phyloP scores from a whole-genome alignment of 345 rosid genomes.

The Eutrema heterophyllum region DNA sequence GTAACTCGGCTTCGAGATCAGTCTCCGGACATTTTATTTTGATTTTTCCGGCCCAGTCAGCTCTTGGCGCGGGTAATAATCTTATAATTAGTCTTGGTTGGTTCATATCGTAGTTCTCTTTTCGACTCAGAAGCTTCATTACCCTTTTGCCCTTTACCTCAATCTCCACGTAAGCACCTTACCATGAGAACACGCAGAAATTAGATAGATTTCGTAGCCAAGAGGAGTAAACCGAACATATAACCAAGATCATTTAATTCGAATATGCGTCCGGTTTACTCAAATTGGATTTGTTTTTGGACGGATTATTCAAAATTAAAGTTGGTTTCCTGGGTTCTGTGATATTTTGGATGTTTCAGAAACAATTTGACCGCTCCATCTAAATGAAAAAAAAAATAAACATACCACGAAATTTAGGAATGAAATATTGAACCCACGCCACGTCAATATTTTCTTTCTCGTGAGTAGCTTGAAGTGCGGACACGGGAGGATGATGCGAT shows the following conservation, averaged over 20 bases:
- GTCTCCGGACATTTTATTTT: constrained; percentile 53
- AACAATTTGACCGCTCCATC: background rate
- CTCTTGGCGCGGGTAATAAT: constrained; percentile 49
- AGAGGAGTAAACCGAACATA: background rate
- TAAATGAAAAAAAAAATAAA: background rate
- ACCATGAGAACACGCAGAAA: background rate
- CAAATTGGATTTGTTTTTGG: background rate
- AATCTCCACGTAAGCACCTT: constrained; percentile 63
- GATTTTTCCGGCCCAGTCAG: constrained; percentile 62
- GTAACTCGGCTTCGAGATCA: constrained; percentile 60
- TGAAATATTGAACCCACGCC: constrained; percentile 51
- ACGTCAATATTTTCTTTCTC: constrained; percentile 53
- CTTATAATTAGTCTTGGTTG: constrained; percentile 52
- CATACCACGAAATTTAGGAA: constrained; percentile 64
- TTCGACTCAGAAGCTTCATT: constrained; percentile 46
- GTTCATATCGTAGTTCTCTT: constrained; percentile 73
- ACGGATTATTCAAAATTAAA: background rate
- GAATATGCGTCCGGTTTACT: too few species aligned
- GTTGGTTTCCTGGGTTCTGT: background rate
- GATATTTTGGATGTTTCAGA: background rate
- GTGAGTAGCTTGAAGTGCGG: constrained; percentile 81
- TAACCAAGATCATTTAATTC: background rate
- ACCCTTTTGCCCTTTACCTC: constrained; percentile 57
- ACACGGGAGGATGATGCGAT: constrained; percentile 80
- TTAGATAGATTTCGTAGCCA: background rate